Evolutionary conservation across 1,284 basidiomycete species (phyloP).

Genomic region (Violaceomyces palustris): DNA sequence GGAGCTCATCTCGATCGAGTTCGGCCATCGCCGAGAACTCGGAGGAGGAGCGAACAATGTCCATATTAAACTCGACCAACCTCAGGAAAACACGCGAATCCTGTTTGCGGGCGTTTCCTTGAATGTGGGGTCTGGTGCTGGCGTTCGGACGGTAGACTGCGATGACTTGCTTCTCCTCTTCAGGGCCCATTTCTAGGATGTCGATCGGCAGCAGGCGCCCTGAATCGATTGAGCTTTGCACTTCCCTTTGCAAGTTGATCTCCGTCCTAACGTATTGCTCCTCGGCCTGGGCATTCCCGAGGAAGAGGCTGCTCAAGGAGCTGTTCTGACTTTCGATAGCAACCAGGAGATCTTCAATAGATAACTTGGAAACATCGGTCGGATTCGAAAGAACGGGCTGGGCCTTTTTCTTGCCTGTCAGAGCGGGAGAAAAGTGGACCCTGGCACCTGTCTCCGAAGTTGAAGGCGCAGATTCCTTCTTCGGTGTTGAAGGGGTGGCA

Average conservation of each 20-base stretch:
- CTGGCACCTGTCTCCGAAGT: too few species aligned
- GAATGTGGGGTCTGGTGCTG: conserved; percentile 56
- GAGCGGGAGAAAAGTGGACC: conserved; percentile 44
- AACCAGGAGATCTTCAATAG: conserved; percentile 55
- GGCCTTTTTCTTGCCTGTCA: conserved; percentile 48
- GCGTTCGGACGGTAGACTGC: conserved; percentile 57
- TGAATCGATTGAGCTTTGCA: conserved; percentile 52
- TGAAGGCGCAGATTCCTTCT: too few species aligned
- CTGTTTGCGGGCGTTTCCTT: conserved; percentile 55
- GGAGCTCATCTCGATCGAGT: conserved; percentile 53
- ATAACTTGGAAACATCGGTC: conserved; percentile 53
- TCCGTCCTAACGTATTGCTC: conserved; percentile 56
- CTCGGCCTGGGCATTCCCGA: conserved; percentile 55
- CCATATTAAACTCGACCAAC: conserved; percentile 55
- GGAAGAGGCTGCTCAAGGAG: conserved; percentile 51
- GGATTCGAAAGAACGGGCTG: conserved; percentile 40
- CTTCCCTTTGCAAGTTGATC: conserved; percentile 55
- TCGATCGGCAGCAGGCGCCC: conserved; percentile 54
- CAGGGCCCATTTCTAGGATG: conserved; percentile 51
- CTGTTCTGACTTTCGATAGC: conserved; percentile 55
- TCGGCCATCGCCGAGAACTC: conserved; percentile 45
- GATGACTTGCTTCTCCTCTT: conserved; percentile 53
- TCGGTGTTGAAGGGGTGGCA: too few species aligned
- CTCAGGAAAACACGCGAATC: conserved; percentile 57
- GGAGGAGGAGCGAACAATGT: conserved; percentile 22